Evolutionary conservation across 2,329 filamentous ascomycete genomes (phyloP).

Genomic region (Tolypocladium endophyticum): DNA sequence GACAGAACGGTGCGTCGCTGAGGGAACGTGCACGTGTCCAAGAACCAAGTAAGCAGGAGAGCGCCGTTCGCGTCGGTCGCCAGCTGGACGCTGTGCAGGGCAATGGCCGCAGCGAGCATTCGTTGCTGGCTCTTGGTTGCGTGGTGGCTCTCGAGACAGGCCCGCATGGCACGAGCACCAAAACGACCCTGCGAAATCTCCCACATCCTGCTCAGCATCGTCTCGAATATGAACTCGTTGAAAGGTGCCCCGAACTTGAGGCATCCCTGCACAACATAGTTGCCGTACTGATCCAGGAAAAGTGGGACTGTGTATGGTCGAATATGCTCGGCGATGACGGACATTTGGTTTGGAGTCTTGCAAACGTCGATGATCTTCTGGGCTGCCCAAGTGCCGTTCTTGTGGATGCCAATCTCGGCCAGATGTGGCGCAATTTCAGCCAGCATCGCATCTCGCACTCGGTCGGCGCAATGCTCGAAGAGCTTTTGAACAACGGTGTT

Average conservation of each 20-base stretch:
- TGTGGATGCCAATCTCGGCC: conserved; percentile 94
- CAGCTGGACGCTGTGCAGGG: conserved; percentile 91
- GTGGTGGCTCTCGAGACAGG: conserved; percentile 92
- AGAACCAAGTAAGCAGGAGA: conserved; percentile 88
- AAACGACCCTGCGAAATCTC: conserved; percentile 88
- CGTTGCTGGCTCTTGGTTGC: conserved; percentile 91
- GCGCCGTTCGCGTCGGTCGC: conserved; percentile 95
- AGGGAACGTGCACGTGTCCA: conserved; percentile 95
- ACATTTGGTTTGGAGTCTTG: conserved; percentile 74
- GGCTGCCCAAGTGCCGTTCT: conserved; percentile 98
- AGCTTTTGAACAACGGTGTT: conserved; percentile 99
- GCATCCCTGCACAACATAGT: conserved; percentile 95
- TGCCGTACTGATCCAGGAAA: conserved; percentile 96
- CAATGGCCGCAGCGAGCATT: conserved; percentile 87
- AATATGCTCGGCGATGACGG: conserved; percentile 72
- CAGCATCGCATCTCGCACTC: conserved; percentile 85
- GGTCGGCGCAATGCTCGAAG: conserved; percentile 91
- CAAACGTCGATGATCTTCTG: conserved; percentile 99
- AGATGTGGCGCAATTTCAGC: conserved; percentile 79
- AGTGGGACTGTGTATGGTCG: conserved; percentile 80
- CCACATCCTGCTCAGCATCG: conserved; percentile 91
- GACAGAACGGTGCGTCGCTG: conserved; percentile 83
- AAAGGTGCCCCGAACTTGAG: conserved; percentile 80
- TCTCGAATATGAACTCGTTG: conserved; percentile 97
- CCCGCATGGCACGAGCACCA: conserved; percentile 90